phyloP scores from a whole-genome alignment of 1,284 basidiomycete species.

The Boletus semigastroideus region DNA sequence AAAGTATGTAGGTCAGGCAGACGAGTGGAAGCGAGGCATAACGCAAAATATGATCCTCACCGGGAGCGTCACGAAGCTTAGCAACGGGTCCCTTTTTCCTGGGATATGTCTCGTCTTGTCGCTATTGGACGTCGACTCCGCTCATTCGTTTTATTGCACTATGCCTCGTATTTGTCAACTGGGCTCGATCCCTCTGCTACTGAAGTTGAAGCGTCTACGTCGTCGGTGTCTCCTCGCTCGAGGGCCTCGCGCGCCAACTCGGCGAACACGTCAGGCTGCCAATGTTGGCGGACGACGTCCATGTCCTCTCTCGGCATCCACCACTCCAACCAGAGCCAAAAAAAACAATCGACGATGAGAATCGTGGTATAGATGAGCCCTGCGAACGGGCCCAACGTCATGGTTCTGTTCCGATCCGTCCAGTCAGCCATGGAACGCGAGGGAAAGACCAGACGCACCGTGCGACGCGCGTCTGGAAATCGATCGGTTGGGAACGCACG shows the following conservation, averaged over 20 bases:
- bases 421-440: too few relatives aligned
- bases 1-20: too few relatives aligned
- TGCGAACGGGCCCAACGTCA: constrained; percentile 68
- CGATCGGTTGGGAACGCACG: constrained; percentile 56
- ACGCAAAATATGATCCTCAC: too few relatives aligned
- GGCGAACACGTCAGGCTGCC: constrained; percentile 38
- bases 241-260: too few relatives aligned
- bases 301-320: constrained; percentile 69
- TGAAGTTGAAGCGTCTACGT: neutral
- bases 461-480: constrained; percentile 69
- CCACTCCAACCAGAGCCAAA: constrained; percentile 77
- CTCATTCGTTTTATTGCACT: constrained; percentile 18
- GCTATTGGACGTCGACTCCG: too few relatives aligned
- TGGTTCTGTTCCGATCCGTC: too few relatives aligned
- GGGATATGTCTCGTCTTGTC: too few relatives aligned
- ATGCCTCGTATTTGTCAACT: constrained; percentile 20
- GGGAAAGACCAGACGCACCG: too few relatives aligned
- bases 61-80: too few relatives aligned
- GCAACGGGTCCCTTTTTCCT: too few relatives aligned
- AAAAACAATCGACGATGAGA: constrained; percentile 77
- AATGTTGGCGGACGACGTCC: constrained; percentile 59
- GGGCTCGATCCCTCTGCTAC: constrained; percentile 2
- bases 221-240: too few relatives aligned
- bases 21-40: too few relatives aligned
- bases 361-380: constrained; percentile 81